A percentile compares a stretch with the other conserved stretches of the same genome.
Conservation (phyloP, 2,329 filamentous ascomycete genomes). For the Diplodia sapinea region DNA sequence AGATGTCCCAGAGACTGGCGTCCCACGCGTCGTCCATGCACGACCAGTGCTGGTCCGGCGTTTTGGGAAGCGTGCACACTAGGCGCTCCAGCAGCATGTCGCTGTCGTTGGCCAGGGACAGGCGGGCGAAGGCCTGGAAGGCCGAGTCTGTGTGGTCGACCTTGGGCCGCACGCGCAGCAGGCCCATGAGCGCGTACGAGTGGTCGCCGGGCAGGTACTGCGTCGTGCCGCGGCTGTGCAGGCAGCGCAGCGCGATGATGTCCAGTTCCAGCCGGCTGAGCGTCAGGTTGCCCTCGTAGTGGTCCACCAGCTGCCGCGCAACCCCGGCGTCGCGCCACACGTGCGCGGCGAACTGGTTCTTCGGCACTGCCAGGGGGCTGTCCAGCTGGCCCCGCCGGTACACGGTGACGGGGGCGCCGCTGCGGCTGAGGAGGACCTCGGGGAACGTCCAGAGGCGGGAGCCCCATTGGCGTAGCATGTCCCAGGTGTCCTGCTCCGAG, state of each 20-base stretch:
- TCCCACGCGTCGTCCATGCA: slow-evolving; percentile 51
- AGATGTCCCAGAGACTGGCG: slow-evolving; percentile 54
- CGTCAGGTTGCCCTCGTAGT: slow-evolving; percentile 52
- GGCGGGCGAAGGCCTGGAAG: slow-evolving; percentile 56
- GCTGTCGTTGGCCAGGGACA: slow-evolving; percentile 55
- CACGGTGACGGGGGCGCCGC: slow-evolving; percentile 40
- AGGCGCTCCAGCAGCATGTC: slow-evolving; percentile 54
- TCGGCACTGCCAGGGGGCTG: slow-evolving; percentile 41
- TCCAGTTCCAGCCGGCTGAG: slow-evolving; percentile 52
- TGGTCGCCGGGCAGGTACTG: slow-evolving; percentile 50
- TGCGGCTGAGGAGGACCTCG: slow-evolving; percentile 48
- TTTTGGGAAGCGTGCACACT: slow-evolving; percentile 50
- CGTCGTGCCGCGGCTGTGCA: slow-evolving; percentile 47
- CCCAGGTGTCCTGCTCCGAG: slow-evolving; percentile 35
- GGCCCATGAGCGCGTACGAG: slow-evolving; percentile 56
- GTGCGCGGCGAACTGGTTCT: slow-evolving; percentile 50
- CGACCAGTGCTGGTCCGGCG: slow-evolving; percentile 48
- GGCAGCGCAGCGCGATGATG: slow-evolving; percentile 49
- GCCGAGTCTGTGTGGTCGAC: slow-evolving; percentile 49
- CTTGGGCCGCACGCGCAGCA: slow-evolving; percentile 49
- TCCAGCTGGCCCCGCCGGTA: slow-evolving; percentile 41
- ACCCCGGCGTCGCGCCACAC: slow-evolving; percentile 50
- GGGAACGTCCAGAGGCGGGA: slow-evolving; percentile 56
- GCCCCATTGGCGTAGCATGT: slow-evolving; percentile 53
- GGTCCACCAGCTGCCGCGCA: slow-evolving; percentile 53